phyloP scores from a whole-genome alignment of 1,284 basidiomycete genomes.

The Trametes versicolor region DNA sequence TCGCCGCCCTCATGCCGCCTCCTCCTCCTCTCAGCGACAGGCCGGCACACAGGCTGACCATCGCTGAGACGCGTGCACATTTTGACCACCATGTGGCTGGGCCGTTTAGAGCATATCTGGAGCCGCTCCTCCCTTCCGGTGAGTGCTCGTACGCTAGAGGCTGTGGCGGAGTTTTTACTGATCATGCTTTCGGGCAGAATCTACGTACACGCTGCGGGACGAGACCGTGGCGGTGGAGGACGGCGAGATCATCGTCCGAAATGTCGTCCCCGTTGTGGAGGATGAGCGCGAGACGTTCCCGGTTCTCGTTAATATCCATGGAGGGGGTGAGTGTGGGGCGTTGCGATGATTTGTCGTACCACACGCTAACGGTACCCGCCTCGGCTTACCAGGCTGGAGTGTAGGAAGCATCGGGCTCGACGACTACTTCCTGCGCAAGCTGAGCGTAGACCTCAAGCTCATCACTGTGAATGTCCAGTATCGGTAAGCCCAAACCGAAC shows the following conservation, averaged over 20 bases:
- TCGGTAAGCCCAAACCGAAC: constrained; percentile 14
- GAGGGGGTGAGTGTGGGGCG: constrained; percentile 29
- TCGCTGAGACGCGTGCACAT: neutral
- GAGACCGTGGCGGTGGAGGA: constrained; percentile 2
- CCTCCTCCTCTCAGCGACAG: neutral
- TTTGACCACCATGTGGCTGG: neutral
- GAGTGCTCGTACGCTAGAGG: neutral
- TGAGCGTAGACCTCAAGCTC: constrained; percentile 18
- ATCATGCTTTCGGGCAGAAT: neutral
- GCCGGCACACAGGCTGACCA: neutral
- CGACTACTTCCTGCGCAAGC: constrained; percentile 20
- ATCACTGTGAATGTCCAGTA: constrained; percentile 23
- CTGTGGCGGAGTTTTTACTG: neutral
- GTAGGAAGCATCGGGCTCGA: constrained; percentile 25
- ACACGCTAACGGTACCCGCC: neutral
- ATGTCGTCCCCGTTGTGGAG: constrained; percentile 7
- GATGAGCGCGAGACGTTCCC: constrained; percentile 22
- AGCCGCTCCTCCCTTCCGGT: constrained; percentile 7
- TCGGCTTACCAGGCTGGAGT: constrained; percentile 22
- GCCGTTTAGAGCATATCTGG: neutral
- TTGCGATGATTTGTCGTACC: neutral
- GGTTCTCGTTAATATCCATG: constrained; percentile 33
- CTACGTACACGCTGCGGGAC: constrained; percentile 10
- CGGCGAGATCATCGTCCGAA: constrained; percentile 9
- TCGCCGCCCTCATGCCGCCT: neutral